A percentile compares a stretch with the other conserved stretches of the same genome.
Evolutionary conservation across 2,329 filamentous ascomycete genomes (phyloP).

Genomic region (Monosporascus ibericus): DNA sequence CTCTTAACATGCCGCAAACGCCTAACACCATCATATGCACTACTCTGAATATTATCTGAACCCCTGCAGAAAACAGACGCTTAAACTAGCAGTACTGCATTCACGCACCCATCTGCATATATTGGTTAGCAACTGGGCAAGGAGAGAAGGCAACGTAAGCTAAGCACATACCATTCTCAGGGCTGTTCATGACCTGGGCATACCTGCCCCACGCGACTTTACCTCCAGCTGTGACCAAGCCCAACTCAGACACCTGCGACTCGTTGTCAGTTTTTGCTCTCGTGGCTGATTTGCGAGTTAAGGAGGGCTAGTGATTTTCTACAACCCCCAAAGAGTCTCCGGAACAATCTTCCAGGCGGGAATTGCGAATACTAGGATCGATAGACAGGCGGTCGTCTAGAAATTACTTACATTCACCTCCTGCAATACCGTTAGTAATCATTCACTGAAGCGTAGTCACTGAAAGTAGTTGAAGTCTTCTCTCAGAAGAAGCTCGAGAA

Average conservation of each 20-base stretch:
- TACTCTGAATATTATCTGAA: background rate
- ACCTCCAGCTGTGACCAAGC: constrained; percentile 81
- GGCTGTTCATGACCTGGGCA: constrained; percentile 37
- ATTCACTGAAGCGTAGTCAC: background rate
- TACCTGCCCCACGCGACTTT: constrained; percentile 80
- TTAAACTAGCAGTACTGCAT: constrained; percentile 28
- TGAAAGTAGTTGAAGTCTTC: background rate
- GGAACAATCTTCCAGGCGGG: background rate
- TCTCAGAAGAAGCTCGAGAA: background rate
- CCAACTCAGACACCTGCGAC: constrained; percentile 89
- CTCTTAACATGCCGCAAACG: background rate
- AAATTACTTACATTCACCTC: background rate
- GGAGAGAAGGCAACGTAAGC: background rate
- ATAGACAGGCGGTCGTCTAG: constrained; percentile 19
- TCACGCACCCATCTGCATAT: constrained; percentile 35
- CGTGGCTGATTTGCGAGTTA: background rate
- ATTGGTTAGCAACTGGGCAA: background rate
- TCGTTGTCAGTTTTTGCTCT: constrained; percentile 38
- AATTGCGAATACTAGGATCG: constrained; percentile 30
- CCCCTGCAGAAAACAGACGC: background rate
- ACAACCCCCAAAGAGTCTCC: no score
- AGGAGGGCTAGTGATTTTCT: no score
- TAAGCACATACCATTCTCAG: constrained; percentile 28
- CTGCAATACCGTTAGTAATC: constrained; percentile 4
- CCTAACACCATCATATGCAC: constrained; percentile 5